Base-by-base conservation (phyloP, 176 grass and related monocot species). In the Juncus inflexus region DNA sequence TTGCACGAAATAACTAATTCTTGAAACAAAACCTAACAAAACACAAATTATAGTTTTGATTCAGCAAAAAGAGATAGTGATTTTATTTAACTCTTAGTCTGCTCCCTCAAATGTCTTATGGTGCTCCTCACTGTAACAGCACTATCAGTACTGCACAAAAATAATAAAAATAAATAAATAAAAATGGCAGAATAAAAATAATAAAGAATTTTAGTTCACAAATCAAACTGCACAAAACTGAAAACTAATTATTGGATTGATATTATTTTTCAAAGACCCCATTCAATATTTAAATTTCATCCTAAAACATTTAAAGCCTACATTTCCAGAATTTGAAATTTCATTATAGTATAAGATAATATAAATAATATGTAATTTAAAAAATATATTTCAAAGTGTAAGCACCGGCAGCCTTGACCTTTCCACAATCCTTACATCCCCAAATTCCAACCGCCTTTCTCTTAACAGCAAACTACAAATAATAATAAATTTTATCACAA, bases 361-460 rank as follows among this genome's bases (percentile, higher is more conserved):
- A 47, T 47, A n/a, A n/a, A n/a, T n/a, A n/a, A n/a, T 5, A 50
- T 42, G 12, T 37, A 38, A 59, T 19, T 15, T 5, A 9, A 65
- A n/a, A 14, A 40, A 56, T 77, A 28, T 86, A 84, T 86, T 95
- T 95, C 83, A 90, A 78, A 49, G 86, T 95, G 61, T 95, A 89
- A 77, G 79, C 86, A 15, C 90, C 90, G 52, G 85, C 79, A 2
- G 82, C 90, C 58, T 89, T 90, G 6, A 95, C 77, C 83, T 95
- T 90, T 13, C 86, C 86, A 8, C 90, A 86, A 54, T 90, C 86
- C 83, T 90, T 95, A 79, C 83, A 90, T 59, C 86, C 83, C 83
- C 80, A 95, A 69, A 95, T 95, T 51, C 90, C 90, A 45, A 90
- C 86, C 9, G 86, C 80, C 77, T 90, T 95, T 82, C 86, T 95